Conservation (phyloP, 2,329 filamentous ascomycete genomes). For the Exophiala sp. region DNA sequence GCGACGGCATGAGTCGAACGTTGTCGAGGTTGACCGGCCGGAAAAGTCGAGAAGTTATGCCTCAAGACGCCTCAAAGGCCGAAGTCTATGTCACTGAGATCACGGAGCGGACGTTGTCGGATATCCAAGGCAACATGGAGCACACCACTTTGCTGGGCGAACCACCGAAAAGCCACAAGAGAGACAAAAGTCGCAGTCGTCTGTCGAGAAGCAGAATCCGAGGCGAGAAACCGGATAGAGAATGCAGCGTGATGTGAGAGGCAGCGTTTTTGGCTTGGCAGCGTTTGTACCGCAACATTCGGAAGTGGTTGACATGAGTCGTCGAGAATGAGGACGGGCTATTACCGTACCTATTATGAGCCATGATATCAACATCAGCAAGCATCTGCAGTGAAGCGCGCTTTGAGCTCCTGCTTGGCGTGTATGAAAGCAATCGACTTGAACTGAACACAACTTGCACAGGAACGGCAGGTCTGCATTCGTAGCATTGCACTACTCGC, state of each 20-base stretch:
- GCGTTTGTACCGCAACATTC: neutral
- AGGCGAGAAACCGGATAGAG: constrained; percentile 37
- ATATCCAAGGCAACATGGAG: constrained; percentile 1
- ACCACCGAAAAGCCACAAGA: constrained; percentile 31
- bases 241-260: constrained; percentile 40
- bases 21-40: constrained; percentile 15
- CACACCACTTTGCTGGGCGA: constrained; percentile 6
- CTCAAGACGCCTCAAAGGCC: constrained; percentile 1
- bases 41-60: constrained; percentile 21
- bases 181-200: constrained; percentile 33
- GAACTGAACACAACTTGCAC: neutral
- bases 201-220: constrained; percentile 24
- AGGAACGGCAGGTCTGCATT: too few relatives aligned
- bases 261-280: neutral
- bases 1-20: constrained; percentile 25
- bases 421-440: neutral
- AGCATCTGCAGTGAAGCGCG: neutral
- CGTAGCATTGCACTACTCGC: too few relatives aligned
- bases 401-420: neutral
- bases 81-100: constrained; percentile 15
- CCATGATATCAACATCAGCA: neutral
- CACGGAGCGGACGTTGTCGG: constrained; percentile 4
- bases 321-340: too few relatives aligned
- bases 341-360: too few relatives aligned
- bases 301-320: neutral